A percentile compares a stretch with the other conserved stretches of the same genome.
phyloP scores from a whole-genome alignment of 441 rosid species.

The Populus trichocarpa region DNA sequence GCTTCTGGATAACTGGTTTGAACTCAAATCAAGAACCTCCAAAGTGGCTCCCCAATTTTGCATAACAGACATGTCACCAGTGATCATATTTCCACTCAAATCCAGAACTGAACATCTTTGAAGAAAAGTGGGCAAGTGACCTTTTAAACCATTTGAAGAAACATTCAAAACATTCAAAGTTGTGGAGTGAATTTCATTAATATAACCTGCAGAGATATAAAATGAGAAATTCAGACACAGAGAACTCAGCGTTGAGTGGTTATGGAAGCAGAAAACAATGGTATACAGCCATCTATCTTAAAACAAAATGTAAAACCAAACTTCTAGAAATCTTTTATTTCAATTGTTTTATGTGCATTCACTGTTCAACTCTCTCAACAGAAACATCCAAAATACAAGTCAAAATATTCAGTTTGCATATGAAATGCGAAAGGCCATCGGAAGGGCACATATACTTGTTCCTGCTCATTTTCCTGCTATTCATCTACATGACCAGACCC shows the following conservation, averaged over 20 bases:
- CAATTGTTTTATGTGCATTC: too few relatives aligned
- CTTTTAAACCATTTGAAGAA: conserved; percentile 68
- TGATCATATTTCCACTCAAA: conserved; percentile 68
- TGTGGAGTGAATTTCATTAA: conserved; percentile 56
- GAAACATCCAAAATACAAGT: neutral
- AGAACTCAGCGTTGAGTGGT: neutral
- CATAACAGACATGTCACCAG: conserved; percentile 55
- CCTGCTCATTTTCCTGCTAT: neutral
- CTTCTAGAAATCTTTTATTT: neutral
- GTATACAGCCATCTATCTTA: neutral
- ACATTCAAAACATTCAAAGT: conserved; percentile 65
- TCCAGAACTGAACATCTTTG: conserved; percentile 45
- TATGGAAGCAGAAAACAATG: neutral
- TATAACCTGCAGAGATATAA: conserved; percentile 52
- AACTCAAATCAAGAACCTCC: conserved; percentile 78
- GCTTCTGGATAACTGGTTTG: conserved; percentile 69
- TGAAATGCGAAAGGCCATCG: neutral
- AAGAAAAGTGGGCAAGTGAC: conserved; percentile 55
- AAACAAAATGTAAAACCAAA: neutral
- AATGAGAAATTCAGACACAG: conserved; percentile 13
- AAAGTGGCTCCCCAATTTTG: conserved; percentile 59
- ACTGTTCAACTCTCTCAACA: neutral
- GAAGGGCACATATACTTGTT: neutral
- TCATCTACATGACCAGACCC: neutral
- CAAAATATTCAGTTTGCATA: neutral